Evolutionary conservation across 345 rosid species (phyloP).

Genomic region (Euphorbia pulcherrima): DNA sequence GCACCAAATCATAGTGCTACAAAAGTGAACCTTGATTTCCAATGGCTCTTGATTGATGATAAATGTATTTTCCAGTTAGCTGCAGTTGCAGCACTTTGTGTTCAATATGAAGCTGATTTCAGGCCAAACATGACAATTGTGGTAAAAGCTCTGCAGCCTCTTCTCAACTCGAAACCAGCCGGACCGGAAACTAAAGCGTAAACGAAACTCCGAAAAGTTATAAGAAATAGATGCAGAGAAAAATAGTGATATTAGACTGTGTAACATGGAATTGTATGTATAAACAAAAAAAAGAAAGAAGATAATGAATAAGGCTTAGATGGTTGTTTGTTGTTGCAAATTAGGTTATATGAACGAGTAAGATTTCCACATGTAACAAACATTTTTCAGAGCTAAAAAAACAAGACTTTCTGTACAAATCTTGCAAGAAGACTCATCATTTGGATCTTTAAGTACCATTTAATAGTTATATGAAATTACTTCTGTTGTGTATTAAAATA

Average conservation of each 20-base stretch:
- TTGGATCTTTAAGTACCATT: no score
- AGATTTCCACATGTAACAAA: not conserved
- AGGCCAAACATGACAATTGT: slow-evolving; percentile 99
- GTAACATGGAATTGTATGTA: not conserved
- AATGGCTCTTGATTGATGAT: no score
- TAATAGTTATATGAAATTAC: no score
- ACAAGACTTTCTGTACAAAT: no score
- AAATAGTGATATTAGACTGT: not conserved
- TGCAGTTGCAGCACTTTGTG: slow-evolving; percentile 97
- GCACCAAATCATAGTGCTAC: no score
- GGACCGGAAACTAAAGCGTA: slow-evolving; percentile 21
- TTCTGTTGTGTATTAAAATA: no score
- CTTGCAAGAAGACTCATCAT: no score
- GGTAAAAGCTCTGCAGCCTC: slow-evolving; percentile 97
- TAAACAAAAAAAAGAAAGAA: not conserved
- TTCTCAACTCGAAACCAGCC: slow-evolving; percentile 47
- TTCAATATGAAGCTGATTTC: slow-evolving; percentile 96
- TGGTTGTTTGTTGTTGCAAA: not conserved
- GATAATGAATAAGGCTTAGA: not conserved
- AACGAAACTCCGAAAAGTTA: not conserved
- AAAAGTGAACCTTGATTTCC: no score
- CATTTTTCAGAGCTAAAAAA: no score
- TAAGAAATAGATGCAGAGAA: not conserved
- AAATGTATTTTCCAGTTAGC: slow-evolving; percentile 50
- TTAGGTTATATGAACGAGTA: not conserved